Base-by-base conservation (phyloP, 352 stramenopile species). In the Pythium insidiosum region DNA sequence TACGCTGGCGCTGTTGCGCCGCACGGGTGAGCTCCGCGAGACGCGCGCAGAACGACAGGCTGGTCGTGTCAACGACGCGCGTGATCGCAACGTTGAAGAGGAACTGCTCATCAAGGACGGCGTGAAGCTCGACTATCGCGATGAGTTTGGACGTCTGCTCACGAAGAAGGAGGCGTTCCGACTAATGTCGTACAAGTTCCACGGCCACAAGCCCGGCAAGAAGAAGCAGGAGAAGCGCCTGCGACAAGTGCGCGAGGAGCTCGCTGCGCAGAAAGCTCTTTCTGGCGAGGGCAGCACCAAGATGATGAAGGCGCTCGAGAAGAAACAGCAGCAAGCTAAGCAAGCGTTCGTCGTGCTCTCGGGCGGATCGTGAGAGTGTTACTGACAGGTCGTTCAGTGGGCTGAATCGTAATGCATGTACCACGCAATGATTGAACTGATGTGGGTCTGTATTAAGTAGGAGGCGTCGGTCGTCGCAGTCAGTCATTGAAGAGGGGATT, bases 151-250 rank as follows among this genome's bases (percentile, higher is more conserved):
- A 5, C 88, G 92, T 3, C 59, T 98, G 30, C 67, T 99, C 9
- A 99, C 95, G 6, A 88, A 96, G 36, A 99, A 98, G 59, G 95
- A 99, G 63, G 95, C 95, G 1, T 99, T 98, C 77, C 90, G 96
- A 23, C 73, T 98, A 58, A 67, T 99, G 23, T 98, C 88, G 63
- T 98, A 99, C 75, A 96, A 97, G 56, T 99, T 99, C 68, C 96
- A 99, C 63, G 96, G 96, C 20, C 92, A 98, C 54, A 93, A 91
- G 5, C 96, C 91, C 5, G 89, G 86, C 6, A 98, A 98, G 68
- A 98, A 98, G 63, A 98, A 98, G 56, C 85, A 98, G 54, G 95
- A 98, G 56, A 98, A 98, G 59, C 75, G 88, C 2, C 49, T 95
- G 25, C 89, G 87, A 40, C 62, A 92, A 43, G 54, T 96, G 2